Conservation (phyloP, 2,329 filamentous ascomycete species). For the Trichoderma koningiopsis region DNA sequence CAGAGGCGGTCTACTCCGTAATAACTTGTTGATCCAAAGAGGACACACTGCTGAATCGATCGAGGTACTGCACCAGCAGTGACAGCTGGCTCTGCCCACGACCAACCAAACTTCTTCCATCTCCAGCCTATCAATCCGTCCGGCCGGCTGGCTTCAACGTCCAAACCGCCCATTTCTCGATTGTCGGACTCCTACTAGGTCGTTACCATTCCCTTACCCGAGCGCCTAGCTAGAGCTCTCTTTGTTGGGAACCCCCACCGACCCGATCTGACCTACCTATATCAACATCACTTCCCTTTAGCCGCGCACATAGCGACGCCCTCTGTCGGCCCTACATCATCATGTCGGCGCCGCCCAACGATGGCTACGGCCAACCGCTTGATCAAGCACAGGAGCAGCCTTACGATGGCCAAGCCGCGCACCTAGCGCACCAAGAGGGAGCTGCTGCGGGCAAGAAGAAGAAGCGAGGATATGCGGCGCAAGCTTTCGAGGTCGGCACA, state of each 20-base stretch:
- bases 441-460: slow-evolving; percentile 69
- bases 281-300: slow-evolving; percentile 22
- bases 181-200: slow-evolving; percentile 15
- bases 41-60: slow-evolving; percentile 18
- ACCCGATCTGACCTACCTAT: slow-evolving; percentile 10
- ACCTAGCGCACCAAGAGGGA: slow-evolving; percentile 34
- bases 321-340: slow-evolving; percentile 35
- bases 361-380: slow-evolving; percentile 54
- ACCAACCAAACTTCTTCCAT: slow-evolving; percentile 19
- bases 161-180: not conserved
- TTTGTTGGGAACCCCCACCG: not conserved
- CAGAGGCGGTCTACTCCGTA: slow-evolving; percentile 24
- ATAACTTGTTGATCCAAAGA: slow-evolving; percentile 23
- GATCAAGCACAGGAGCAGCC: slow-evolving; percentile 43
- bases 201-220: not conserved
- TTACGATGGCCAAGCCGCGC: slow-evolving; percentile 42
- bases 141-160: slow-evolving; percentile 22
- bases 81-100: slow-evolving; percentile 24
- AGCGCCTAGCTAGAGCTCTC: slow-evolving; percentile 23
- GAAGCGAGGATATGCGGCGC: slow-evolving; percentile 91
- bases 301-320: slow-evolving; percentile 32
- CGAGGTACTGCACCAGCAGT: slow-evolving; percentile 15
- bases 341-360: slow-evolving; percentile 61
- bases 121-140: slow-evolving; percentile 24
- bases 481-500: slow-evolving; percentile 88